phyloP scores from a whole-genome alignment of 2,329 filamentous ascomycete species.

The Rhynchosporium graminicola region DNA sequence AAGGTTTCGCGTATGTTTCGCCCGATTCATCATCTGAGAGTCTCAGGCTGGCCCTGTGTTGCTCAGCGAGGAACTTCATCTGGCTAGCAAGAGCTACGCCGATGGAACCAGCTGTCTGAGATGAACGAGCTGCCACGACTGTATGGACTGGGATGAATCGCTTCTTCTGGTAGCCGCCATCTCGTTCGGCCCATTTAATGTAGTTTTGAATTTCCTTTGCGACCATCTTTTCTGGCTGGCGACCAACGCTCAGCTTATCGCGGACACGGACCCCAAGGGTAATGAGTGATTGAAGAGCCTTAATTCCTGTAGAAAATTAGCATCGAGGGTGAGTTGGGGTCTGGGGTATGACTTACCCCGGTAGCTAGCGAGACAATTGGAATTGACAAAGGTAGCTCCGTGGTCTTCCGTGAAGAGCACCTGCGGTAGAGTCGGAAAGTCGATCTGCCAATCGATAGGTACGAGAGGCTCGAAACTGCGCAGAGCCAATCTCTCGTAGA shows the following conservation, averaged over 20 bases:
- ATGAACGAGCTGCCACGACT: slow-evolving; percentile 28
- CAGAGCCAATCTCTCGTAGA: slow-evolving; percentile 37
- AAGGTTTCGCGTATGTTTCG: slow-evolving; percentile 31
- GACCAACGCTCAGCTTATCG: slow-evolving; percentile 24
- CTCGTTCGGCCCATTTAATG: slow-evolving; percentile 41
- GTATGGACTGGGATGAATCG: slow-evolving; percentile 38
- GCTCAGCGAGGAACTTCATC: slow-evolving; percentile 36
- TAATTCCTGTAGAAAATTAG: slow-evolving; percentile 31
- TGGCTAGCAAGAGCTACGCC: slow-evolving; percentile 32
- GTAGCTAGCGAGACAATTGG: slow-evolving; percentile 28
- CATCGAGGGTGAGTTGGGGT: not conserved
- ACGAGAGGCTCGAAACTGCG: slow-evolving; percentile 39
- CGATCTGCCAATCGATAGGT: slow-evolving; percentile 34
- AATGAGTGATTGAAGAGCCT: slow-evolving; percentile 37
- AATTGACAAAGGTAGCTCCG: slow-evolving; percentile 36
- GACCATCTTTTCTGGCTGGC: slow-evolving; percentile 35
- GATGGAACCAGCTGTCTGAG: slow-evolving; percentile 29
- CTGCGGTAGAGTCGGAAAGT: slow-evolving; percentile 39
- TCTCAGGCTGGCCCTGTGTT: slow-evolving; percentile 33
- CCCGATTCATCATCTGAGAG: slow-evolving; percentile 29
- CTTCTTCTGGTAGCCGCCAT: slow-evolving; percentile 37
- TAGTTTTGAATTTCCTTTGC: slow-evolving; percentile 37
- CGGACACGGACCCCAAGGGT: slow-evolving; percentile 34
- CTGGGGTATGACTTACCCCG: slow-evolving; percentile 31
- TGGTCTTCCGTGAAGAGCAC: slow-evolving; percentile 34